phyloP scores from a whole-genome alignment of 192 early-diverging fungal genomes.

The Diversispora epigaea region DNA sequence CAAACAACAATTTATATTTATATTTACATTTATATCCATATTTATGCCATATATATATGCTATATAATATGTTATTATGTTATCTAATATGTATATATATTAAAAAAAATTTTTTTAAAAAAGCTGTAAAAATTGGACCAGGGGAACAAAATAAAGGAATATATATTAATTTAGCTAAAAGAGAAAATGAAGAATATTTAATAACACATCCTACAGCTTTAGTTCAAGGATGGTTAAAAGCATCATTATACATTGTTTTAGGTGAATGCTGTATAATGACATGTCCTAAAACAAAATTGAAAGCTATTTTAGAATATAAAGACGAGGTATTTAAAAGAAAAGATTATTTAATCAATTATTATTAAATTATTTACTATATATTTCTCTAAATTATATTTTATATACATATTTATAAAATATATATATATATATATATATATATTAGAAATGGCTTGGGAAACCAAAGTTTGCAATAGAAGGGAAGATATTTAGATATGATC shows the following conservation, averaged over 20 bases:
- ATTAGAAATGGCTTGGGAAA: constrained; percentile 62
- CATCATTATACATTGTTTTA: constrained; percentile 60
- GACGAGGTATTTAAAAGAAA: constrained; percentile 48
- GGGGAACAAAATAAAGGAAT: constrained; percentile 66
- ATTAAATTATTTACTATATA: too few relatives aligned
- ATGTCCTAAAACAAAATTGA: constrained; percentile 63
- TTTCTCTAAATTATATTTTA: not conserved
- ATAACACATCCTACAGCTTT: constrained; percentile 64
- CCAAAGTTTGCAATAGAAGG: constrained; percentile 66
- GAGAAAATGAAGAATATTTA: constrained; percentile 65
- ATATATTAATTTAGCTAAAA: constrained; percentile 57
- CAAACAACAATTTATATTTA: not conserved
- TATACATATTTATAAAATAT: not conserved
- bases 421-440: not conserved
- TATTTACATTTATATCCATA: not conserved
- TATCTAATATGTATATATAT: not conserved
- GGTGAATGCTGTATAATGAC: constrained; percentile 59
- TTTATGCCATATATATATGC: not conserved
- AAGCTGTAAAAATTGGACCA: constrained; percentile 63
- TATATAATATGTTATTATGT: not conserved
- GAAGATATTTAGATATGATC: constrained; percentile 65
- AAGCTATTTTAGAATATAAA: constrained; percentile 67
- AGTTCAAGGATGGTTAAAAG: constrained; percentile 70
- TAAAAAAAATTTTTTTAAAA: not conserved
- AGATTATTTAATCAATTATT: not conserved